These are phyloP conservation scores for Phytopythium cucurbitacearum DNA, from an alignment of 352 stramenopile genomes.

Conservation along the genomic window DNA sequence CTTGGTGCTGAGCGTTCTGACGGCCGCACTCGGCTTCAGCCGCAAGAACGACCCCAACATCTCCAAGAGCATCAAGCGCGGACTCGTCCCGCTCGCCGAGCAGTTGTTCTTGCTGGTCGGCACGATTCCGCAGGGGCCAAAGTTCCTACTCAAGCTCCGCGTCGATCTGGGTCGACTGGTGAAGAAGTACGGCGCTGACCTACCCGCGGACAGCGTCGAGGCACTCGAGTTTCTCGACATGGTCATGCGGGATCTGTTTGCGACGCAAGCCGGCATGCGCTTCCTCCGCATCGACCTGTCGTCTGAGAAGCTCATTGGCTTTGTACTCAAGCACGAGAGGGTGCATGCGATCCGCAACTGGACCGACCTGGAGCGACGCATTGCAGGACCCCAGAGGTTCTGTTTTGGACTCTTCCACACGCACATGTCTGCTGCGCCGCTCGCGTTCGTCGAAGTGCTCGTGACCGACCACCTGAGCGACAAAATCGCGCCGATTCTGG, in stretches of 20 bases:
- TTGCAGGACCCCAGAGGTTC: slow-evolving; percentile 60
- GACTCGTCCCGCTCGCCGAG: slow-evolving; percentile 72
- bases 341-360: slow-evolving; percentile 70
- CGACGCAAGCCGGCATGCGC: slow-evolving; percentile 74
- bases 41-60: slow-evolving; percentile 80
- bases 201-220: slow-evolving; percentile 46
- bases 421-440: slow-evolving; percentile 60
- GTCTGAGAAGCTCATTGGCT: slow-evolving; percentile 58
- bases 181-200: slow-evolving; percentile 34
- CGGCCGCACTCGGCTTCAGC: slow-evolving; percentile 70
- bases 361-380: slow-evolving; percentile 56
- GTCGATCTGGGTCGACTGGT: slow-evolving; percentile 58
- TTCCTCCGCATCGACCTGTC: slow-evolving; percentile 76
- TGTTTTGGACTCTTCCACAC: slow-evolving; percentile 84
- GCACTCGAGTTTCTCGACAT: slow-evolving; percentile 77
- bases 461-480: slow-evolving; percentile 66
- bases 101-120: slow-evolving; percentile 78
- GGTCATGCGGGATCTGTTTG: slow-evolving; percentile 82
- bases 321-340: slow-evolving; percentile 75
- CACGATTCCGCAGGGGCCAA: slow-evolving; percentile 59
- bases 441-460: slow-evolving; percentile 77
- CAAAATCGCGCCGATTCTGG: slow-evolving; percentile 59
- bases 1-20: slow-evolving; percentile 79
- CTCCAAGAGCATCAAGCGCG: slow-evolving; percentile 83
- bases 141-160: slow-evolving; percentile 71